A percentile compares a stretch with the other conserved stretches of the same genome.
Evolutionary conservation across 1,139 yeast species (phyloP).

Genomic region (Candida tunisiensis): DNA sequence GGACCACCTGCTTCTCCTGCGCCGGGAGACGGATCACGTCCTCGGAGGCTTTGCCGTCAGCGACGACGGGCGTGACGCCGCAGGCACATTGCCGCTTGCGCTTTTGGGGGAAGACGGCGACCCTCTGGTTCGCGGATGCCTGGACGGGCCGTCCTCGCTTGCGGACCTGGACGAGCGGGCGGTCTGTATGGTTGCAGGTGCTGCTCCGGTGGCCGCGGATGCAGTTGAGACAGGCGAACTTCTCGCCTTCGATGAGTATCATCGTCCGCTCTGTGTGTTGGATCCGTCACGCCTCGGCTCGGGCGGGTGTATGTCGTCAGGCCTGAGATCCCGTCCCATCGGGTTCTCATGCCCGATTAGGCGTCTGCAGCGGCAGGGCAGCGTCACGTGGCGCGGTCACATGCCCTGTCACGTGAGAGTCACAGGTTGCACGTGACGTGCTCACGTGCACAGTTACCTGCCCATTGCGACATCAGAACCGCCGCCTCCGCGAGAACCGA

Average conservation of each 20-base stretch:
- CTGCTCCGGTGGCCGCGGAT: constrained; percentile 88
- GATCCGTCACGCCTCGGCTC: not conserved
- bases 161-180: constrained; percentile 76
- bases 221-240: constrained; percentile 61
- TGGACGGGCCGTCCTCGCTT: constrained; percentile 61
- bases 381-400: not conserved
- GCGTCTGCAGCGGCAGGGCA: no score
- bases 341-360: no score
- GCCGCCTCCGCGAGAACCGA: not conserved
- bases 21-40: not conserved
- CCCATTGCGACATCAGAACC: not conserved
- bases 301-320: not conserved
- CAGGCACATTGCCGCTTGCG: not conserved
- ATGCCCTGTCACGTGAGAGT: not conserved
- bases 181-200: constrained; percentile 61
- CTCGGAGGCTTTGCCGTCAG: not conserved
- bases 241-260: constrained; percentile 74
- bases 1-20: not conserved
- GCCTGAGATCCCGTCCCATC: no score
- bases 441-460: not conserved
- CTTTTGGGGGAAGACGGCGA: not conserved
- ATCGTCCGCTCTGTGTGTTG: constrained; percentile 20
- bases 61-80: not conserved
- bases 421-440: not conserved
- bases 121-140: not conserved